Evolutionary conservation across 345 rosid genomes (phyloP), one percentile per base, ranked within the genome.

Genomic region (Gossypium mustelinum): DNA sequence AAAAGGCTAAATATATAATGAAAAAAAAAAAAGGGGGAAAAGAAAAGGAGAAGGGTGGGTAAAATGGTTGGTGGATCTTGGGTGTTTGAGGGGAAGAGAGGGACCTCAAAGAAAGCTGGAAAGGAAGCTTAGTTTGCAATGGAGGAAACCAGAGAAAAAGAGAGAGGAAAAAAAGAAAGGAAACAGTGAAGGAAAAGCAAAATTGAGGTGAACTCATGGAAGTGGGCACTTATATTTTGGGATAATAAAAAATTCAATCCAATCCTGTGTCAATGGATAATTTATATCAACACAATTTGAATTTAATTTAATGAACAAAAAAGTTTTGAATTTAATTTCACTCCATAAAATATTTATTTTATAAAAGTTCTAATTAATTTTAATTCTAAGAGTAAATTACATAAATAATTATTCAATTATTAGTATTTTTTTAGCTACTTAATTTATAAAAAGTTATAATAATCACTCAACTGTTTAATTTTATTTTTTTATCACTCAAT

Each of bases 101-200:
- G 55, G 54, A 13, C 56, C 71, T 45, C 55, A 47, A 47, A 39
- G 70, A 81, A 81, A 83, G 91, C 84, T 83, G 88, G 87, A 85
- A 86, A 84, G 89, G 80, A 90, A 84, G 91, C 93, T 90, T 88
- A 78, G 91, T 90, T 85, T 87, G 89, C 92, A 89, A 90, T 86
- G 95, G 94, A 91, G 97, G 94, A 87, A 88, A 87, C 84, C 85
- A 80, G 34, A 70, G 75, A 78, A 67, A 81, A 67, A 81, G 79
- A 78, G 44, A 61, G 43, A 84, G 80, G 79, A 27, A 68, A 73
- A 78, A 5, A 5, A 34, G 0, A 72, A 79, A 74, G 84, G 80
- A 61, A 58, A 74, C 78, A 86, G 87, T 83, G 83, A 84, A 82
- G 81, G 50, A 54, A 78, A 85, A 85, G 89, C 82, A 86, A 81